A percentile compares a stretch with the other conserved stretches of the same genome.
Evolutionary conservation across 495 filamentous ascomycete genomes (phyloP).

Genomic region (Tuber umbilicatum): DNA sequence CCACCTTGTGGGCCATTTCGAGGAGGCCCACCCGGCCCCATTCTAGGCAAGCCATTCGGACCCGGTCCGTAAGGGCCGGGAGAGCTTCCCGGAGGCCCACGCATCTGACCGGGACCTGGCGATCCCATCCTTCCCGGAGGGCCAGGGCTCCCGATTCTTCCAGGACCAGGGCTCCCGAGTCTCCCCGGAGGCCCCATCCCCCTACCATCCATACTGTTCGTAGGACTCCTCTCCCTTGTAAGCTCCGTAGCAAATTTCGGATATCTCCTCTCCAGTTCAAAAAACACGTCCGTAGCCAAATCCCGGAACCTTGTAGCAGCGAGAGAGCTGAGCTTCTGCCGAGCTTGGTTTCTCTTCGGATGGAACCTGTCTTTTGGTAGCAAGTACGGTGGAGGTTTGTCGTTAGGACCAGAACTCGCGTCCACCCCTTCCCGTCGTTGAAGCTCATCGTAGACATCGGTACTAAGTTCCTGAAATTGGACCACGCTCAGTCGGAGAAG

Average conservation of each 20-base stretch:
- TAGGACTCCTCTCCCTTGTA: constrained; percentile 54
- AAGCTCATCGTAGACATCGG: constrained; percentile 94
- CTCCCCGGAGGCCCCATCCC: constrained; percentile 23
- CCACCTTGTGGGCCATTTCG: constrained; percentile 36
- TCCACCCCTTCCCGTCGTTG: constrained; percentile 61
- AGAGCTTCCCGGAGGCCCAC: constrained; percentile 27
- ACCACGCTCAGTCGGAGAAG: constrained; percentile 77
- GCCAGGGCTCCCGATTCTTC: constrained; percentile 37
- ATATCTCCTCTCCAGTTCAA: constrained; percentile 83
- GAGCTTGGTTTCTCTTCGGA: constrained; percentile 91
- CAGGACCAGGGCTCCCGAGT: constrained; percentile 29
- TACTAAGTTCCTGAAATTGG: constrained; percentile 94
- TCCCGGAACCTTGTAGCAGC: constrained; percentile 78
- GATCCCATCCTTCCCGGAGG: constrained; percentile 30
- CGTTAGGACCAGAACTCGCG: constrained; percentile 40
- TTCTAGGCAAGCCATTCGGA: constrained; percentile 26
- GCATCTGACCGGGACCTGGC: constrained; percentile 34
- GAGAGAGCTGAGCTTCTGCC: constrained; percentile 85
- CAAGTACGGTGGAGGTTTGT: constrained; percentile 58
- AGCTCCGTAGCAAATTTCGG: constrained; percentile 58
- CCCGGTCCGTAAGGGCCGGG: constrained; percentile 29
- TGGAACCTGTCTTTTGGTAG: constrained; percentile 82
- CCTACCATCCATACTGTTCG: constrained; percentile 40
- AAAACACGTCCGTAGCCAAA: constrained; percentile 90
- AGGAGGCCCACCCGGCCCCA: constrained; percentile 43